Evolutionary conservation across 805 yeast species (phyloP).

Genomic region (Candida taoyuanica): DNA sequence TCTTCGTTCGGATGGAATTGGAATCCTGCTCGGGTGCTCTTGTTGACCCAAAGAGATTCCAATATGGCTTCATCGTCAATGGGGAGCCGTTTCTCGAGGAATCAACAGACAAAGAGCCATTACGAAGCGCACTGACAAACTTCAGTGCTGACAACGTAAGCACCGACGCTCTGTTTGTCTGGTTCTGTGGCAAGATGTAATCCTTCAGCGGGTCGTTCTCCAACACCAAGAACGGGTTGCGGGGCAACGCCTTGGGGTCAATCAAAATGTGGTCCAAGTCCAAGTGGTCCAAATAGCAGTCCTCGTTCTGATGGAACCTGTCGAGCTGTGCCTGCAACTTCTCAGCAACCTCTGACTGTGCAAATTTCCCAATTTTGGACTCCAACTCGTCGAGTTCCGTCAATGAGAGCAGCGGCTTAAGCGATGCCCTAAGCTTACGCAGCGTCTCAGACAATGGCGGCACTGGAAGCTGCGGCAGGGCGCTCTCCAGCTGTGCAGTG

Average conservation of each 20-base stretch:
- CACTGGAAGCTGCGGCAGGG: constrained; percentile 56
- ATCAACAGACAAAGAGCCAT: constrained; percentile 53
- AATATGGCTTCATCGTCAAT: constrained; percentile 64
- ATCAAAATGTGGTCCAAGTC: constrained; percentile 35
- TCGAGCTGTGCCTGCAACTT: constrained; percentile 51
- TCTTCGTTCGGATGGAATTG: constrained; percentile 69
- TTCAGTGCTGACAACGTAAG: constrained; percentile 62
- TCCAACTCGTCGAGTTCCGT: constrained; percentile 31
- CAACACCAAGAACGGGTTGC: constrained; percentile 70
- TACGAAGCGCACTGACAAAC: constrained; percentile 56
- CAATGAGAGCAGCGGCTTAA: constrained; percentile 55
- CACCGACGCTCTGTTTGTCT: constrained; percentile 63
- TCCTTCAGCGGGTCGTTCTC: constrained; percentile 70
- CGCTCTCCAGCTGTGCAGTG: neutral
- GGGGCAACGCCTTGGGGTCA: constrained; percentile 49
- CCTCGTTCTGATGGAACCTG: constrained; percentile 39
- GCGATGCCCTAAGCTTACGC: constrained; percentile 46
- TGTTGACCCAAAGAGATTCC: constrained; percentile 65
- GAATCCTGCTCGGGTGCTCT: constrained; percentile 47
- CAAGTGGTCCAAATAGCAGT: constrained; percentile 50
- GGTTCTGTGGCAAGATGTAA: constrained; percentile 51
- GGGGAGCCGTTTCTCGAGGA: constrained; percentile 46
- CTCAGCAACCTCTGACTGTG: constrained; percentile 36
- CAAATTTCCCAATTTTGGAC: constrained; percentile 41
- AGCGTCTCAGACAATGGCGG: constrained; percentile 51